Base-by-base conservation (phyloP, 306 rosid genomes). In the Erythrophleum fordii region DNA sequence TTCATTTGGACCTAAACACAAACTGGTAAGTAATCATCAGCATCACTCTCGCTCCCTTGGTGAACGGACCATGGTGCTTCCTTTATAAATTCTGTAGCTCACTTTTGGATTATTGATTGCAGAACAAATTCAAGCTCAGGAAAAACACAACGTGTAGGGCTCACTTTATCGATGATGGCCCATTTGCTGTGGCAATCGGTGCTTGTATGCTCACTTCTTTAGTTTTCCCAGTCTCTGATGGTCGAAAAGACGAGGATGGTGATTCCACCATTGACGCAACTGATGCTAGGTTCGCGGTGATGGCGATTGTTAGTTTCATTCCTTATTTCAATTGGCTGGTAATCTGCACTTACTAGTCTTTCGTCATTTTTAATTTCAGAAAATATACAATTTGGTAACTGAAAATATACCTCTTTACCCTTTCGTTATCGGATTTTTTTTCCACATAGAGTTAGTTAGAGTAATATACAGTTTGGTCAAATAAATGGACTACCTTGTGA, bases 251-350 rank as follows among this genome's bases (percentile, higher is more conserved):
- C 0, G 93, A 90, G 17, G 86, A 88, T 17, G 87, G 72, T 41
- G 91, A 89, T 14, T 86, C 92, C 28, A 74, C 86, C 5, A 12
- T 89, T 37, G 90, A 86, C 26, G 78, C 91, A 41, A 86, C 90
- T 13, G 97, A 93, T 75, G 51, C 97, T 1, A 90, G 97, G 87
- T 83, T 95, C 28, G 93, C 91, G 0, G 93, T 92, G 22, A 93
- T 95, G 99, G 88, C 92, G 64, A 85, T 95, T 69, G 67, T 95
- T 23, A 89, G 97, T 80, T 87, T 93, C 91, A 90, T 96, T 81
- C 99, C 99, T 52, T 96, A 89, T 87, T 96, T 96, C 85, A 96
- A 96, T 81, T 96, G 99, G 99, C 96, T 96, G 75, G 99, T 95
- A 82, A 41, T 52, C n/a, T 39, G 53, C 77, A 53, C 3, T 79